Conservation (phyloP, 2,329 filamentous ascomycete species). For the Cadophora malorum region DNA sequence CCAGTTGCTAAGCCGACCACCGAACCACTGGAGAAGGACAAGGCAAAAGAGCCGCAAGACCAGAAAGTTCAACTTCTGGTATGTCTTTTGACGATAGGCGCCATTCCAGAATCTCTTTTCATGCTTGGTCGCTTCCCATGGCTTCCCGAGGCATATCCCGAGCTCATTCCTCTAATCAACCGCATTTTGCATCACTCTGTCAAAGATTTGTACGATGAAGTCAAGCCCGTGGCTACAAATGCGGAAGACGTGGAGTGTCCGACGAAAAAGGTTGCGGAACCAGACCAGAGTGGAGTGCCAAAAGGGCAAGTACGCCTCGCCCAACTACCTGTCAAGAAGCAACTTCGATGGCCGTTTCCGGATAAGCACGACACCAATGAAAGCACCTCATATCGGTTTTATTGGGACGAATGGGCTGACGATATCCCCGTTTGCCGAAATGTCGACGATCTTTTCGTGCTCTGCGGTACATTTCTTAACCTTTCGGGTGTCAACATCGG, state of each 20-base stretch:
- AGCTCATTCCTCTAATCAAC: conserved; percentile 81
- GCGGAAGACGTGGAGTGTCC: conserved; percentile 53
- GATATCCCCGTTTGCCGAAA: conserved; percentile 90
- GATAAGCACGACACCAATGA: conserved; percentile 79
- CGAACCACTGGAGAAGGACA: conserved; percentile 55
- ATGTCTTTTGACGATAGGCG: conserved; percentile 87
- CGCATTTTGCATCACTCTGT: conserved; percentile 85
- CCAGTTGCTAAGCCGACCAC: conserved; percentile 53
- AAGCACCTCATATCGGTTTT: conserved; percentile 83
- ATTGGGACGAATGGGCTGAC: conserved; percentile 97
- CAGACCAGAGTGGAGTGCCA: conserved; percentile 70
- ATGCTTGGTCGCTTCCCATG: conserved; percentile 92
- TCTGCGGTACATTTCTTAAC: conserved; percentile 85
- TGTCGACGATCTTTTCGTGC: conserved; percentile 87
- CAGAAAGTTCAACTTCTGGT: conserved; percentile 88
- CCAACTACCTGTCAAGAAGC: conserved; percentile 66
- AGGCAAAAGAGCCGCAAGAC: conserved; percentile 75
- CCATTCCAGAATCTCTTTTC: conserved; percentile 90
- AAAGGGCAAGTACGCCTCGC: conserved; percentile 72
- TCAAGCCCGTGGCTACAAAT: conserved; percentile 33
- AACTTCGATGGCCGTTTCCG: conserved; percentile 82
- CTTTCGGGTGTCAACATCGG: conserved; percentile 89
- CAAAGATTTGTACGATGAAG: conserved; percentile 70
- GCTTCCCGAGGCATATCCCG: conserved; percentile 84
- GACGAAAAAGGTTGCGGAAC: conserved; percentile 56